A percentile compares a stretch with the other conserved stretches of the same genome.
Conservation (phyloP, 2,329 filamentous ascomycete species). For the Dothiorella sarmentorum region DNA sequence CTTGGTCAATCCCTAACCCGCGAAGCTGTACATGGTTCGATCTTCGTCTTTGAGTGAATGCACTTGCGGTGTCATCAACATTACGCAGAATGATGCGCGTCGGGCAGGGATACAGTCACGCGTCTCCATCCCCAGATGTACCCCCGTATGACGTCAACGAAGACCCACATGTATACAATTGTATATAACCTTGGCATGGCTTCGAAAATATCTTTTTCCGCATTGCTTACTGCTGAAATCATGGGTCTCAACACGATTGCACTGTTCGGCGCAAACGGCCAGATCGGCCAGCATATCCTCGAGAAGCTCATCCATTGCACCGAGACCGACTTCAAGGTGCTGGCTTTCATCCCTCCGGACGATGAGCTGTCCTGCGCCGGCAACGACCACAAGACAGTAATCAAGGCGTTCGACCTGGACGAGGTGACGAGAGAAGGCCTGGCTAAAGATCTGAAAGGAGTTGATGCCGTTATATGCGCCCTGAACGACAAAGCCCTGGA, state of each 20-base stretch:
- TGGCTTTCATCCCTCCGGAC: constrained; percentile 19
- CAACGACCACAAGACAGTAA: constrained; percentile 9
- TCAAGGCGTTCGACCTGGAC: constrained; percentile 22
- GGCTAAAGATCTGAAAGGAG: constrained; percentile 20
- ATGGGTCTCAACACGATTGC: constrained; percentile 16
- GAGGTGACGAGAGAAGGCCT: constrained; percentile 19
- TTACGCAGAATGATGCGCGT: too few species aligned
- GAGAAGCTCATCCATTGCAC: constrained; percentile 15
- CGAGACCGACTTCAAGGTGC: constrained; percentile 17
- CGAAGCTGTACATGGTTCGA: too few species aligned
- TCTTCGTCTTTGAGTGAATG: too few species aligned
- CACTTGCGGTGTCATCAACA: too few species aligned
- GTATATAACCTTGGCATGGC: too few species aligned
- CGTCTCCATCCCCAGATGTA: too few species aligned
- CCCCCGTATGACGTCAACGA: too few species aligned
- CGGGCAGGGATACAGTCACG: too few species aligned
- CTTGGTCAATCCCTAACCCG: too few species aligned
- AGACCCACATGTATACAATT: too few species aligned
- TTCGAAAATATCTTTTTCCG: too few species aligned
- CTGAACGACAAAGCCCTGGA: constrained; percentile 25
- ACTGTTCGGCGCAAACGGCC: constrained; percentile 22
- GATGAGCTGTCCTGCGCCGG: background rate
- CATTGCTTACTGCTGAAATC: too few species aligned
- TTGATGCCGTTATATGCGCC: constrained; percentile 26
- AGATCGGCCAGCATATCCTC: constrained; percentile 22